Evolutionary conservation across 2,329 filamentous ascomycete species (phyloP).

Genomic region (Penicillium sclerotiorum): DNA sequence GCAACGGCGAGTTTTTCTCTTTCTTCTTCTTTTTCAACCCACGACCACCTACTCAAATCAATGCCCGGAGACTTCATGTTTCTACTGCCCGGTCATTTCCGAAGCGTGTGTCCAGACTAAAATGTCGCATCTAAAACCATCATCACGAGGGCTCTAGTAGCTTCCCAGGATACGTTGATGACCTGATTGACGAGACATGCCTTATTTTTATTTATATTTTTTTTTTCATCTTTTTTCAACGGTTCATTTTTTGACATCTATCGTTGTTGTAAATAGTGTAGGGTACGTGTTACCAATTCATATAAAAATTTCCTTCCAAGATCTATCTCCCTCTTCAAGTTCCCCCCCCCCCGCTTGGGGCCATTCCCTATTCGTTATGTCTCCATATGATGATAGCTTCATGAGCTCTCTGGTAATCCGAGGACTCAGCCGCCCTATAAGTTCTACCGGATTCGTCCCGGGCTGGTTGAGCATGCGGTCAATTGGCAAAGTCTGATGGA

Average conservation of each 20-base stretch:
- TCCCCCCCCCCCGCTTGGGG: too few species aligned
- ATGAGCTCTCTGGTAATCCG: conserved; percentile 50
- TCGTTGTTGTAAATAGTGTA: too few species aligned
- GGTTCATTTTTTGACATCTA: too few species aligned
- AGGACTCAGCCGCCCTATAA: conserved; percentile 44
- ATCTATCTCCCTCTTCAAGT: neutral
- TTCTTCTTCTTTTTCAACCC: conserved; percentile 35
- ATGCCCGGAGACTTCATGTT: conserved; percentile 59
- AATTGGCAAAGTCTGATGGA: conserved; percentile 50
- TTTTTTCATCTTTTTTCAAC: too few species aligned
- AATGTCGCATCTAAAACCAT: conserved; percentile 78
- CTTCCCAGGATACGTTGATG: conserved; percentile 51
- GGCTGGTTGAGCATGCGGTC: conserved; percentile 49
- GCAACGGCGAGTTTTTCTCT: conserved; percentile 9
- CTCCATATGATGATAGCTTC: conserved; percentile 40
- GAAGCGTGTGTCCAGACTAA: conserved; percentile 72
- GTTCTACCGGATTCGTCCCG: conserved; percentile 15
- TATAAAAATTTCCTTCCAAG: conserved; percentile 3
- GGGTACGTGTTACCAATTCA: conserved; percentile 21
- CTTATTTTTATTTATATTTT: conserved; percentile 10
- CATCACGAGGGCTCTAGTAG: conserved; percentile 62
- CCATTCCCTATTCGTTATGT: too few species aligned
- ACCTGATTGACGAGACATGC: conserved; percentile 49
- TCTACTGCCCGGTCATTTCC: conserved; percentile 70
- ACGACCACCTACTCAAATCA: conserved; percentile 77